Evolutionary conservation across 208 protist genomes (phyloP), one percentile per base, ranked within the genome.

Genomic region (Crithidia expoeki): DNA sequence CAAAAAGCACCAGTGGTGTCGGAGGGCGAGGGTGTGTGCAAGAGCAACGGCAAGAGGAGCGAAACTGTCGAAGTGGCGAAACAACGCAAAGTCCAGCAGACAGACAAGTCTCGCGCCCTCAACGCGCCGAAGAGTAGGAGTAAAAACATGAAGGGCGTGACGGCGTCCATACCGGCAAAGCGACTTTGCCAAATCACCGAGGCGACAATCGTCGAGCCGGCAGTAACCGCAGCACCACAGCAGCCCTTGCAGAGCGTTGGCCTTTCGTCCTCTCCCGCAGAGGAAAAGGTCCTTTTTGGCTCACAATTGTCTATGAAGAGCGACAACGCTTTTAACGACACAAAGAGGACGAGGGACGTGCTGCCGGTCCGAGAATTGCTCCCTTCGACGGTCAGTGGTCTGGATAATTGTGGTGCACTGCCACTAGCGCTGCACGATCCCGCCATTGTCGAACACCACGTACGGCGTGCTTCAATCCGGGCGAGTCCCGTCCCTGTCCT

Each of bases 131-230:
- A 61, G 56, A 46, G n/a, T 17, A 38, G n/a, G 6, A 61, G 33
- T 12, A 61, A 49, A 14, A 61, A 61, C 38, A 33, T 61, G 56
- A 46, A 61, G 23, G 38, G 56, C 19, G 56, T 61, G 9, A 61
- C 56, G 4, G 56, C 56, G 1, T 44, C 36, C 23, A 7, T 61
- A 4, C 14, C 56, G 9, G 56, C 56, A 19, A 30, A 30, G 23
- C 56, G 36, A 10, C 23, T 46, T 0, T 25, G 56, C 56, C 1
- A 44, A 11, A 49, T 33, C 56, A 2, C 33, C 53, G 53, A 27
- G 17, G 33, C 19, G 5, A 44, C 27, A 9, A 34, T 28, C 2
- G 28, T 14, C 51, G 23, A 16, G 16, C 47, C 47, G 19, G 2
- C 47, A 27, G n/a, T 9, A 27, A 11, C 47, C 12, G n/a, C 47